Conservation (phyloP, 2,329 filamentous ascomycete genomes). For the Chaetomium sp. region DNA sequence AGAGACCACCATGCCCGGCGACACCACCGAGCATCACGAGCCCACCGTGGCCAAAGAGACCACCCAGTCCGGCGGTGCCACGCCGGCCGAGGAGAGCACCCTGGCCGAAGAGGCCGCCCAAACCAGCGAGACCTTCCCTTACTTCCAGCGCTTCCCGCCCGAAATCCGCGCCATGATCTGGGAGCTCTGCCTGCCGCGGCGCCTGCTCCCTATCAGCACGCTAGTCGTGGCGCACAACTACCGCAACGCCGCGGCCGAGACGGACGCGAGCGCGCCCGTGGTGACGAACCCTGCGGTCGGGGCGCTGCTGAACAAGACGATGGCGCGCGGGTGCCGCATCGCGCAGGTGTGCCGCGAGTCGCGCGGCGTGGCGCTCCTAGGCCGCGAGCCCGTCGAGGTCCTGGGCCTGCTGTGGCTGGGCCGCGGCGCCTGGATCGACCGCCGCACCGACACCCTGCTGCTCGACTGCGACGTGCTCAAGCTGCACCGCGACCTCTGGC, state of each 20-base stretch:
- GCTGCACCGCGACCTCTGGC: neutral
- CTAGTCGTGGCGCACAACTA: conserved; percentile 5
- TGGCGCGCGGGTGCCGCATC: neutral
- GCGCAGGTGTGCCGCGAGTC: conserved; percentile 9
- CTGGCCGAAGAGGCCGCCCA: neutral
- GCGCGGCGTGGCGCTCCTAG: neutral
- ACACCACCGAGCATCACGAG: no score
- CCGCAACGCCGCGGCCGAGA: neutral
- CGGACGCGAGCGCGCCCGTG: neutral
- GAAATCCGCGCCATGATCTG: conserved; percentile 21
- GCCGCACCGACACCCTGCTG: conserved; percentile 16
- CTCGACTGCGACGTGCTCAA: conserved; percentile 8
- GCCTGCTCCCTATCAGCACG: conserved; percentile 5
- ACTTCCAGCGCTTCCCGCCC: conserved; percentile 11
- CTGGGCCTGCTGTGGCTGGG: conserved; percentile 6
- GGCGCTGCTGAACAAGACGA: neutral
- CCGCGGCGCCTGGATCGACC: neutral
- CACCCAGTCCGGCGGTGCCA: neutral
- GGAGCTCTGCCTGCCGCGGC: conserved; percentile 18
- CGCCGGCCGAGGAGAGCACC: no score
- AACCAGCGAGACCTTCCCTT: neutral
- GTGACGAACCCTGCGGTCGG: neutral
- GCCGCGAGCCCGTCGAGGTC: neutral
- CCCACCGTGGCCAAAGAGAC: neutral
- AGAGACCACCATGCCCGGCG: no score